These are phyloP conservation scores for Yamadazyma sp. DNA, from an alignment of 805 yeast species.

Conservation along the genomic window DNA sequence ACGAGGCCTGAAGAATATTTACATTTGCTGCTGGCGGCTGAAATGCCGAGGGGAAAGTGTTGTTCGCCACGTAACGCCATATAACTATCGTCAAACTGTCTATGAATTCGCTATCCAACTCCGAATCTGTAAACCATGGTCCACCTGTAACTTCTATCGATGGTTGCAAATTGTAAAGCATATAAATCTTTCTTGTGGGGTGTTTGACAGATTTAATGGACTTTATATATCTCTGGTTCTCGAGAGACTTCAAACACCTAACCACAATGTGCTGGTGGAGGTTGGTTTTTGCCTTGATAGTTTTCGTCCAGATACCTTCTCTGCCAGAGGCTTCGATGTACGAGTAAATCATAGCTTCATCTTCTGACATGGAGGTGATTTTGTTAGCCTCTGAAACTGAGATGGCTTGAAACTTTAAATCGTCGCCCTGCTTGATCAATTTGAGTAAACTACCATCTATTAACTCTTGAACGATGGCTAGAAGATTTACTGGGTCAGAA, in stretches of 20 bases:
- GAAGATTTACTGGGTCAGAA: constrained; percentile 43
- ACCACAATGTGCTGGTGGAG: constrained; percentile 88
- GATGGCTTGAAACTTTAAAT: constrained; percentile 73
- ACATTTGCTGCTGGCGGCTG: constrained; percentile 36
- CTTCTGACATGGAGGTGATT: constrained; percentile 74
- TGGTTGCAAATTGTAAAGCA: constrained; percentile 92
- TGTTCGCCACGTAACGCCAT: constrained; percentile 81
- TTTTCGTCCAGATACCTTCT: constrained; percentile 96
- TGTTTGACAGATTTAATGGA: constrained; percentile 85
- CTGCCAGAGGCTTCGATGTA: constrained; percentile 90
- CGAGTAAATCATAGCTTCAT: constrained; percentile 88
- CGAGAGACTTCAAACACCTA: constrained; percentile 78
- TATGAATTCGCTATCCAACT: constrained; percentile 90
- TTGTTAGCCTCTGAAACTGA: constrained; percentile 72
- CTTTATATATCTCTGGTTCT: constrained; percentile 79
- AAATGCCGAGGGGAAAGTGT: constrained; percentile 74
- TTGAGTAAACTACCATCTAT: constrained; percentile 62
- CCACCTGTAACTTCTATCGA: constrained; percentile 97
- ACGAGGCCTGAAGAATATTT: constrained; percentile 48
- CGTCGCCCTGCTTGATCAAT: constrained; percentile 65
- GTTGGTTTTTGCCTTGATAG: constrained; percentile 83
- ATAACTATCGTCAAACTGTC: constrained; percentile 78
- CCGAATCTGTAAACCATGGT: constrained; percentile 98
- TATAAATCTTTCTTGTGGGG: constrained; percentile 94
- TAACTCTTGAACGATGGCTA: constrained; percentile 49